Conservation (phyloP, 805 yeast species). For the Tetrapisispora taiwanensis region DNA sequence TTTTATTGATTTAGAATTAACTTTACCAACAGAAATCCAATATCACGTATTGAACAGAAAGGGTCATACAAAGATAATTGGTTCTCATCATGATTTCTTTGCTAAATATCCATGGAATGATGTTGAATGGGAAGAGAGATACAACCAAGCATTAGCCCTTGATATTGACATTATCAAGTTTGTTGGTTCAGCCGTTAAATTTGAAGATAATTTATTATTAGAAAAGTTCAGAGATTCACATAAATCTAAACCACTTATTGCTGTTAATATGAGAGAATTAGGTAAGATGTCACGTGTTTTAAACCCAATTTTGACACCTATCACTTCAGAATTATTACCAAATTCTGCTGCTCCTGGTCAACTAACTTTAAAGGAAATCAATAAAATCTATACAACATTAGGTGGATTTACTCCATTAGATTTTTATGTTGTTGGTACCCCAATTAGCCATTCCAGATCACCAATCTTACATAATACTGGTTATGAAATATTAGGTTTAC, state of each 20-base stretch:
- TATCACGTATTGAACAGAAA: constrained; percentile 42
- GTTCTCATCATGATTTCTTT: constrained; percentile 68
- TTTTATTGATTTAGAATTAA: constrained; percentile 69
- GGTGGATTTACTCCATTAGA: constrained; percentile 54
- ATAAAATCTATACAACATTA: constrained; percentile 43
- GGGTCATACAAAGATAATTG: constrained; percentile 62
- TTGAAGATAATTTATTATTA: constrained; percentile 59
- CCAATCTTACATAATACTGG: constrained; percentile 80
- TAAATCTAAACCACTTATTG: constrained; percentile 53
- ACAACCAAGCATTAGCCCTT: constrained; percentile 51
- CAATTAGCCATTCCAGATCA: constrained; percentile 79
- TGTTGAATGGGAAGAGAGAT: constrained; percentile 66
- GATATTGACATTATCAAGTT: constrained; percentile 72
- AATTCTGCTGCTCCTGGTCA: constrained; percentile 75
- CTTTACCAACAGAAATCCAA: constrained; percentile 48
- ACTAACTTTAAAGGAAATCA: constrained; percentile 54
- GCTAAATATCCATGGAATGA: constrained; percentile 56
- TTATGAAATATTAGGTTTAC: constrained; percentile 64
- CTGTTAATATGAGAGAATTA: constrained; percentile 65
- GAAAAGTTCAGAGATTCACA: constrained; percentile 60
- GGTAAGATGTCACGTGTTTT: constrained; percentile 77
- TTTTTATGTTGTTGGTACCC: constrained; percentile 71
- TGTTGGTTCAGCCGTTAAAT: constrained; percentile 61
- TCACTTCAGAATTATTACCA: constrained; percentile 62
- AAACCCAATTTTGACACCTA: constrained; percentile 72